Percentiles rank a stretch among this genome's conserved stretches.
Conservation (phyloP, 176 grass and related monocot species). For the Thinopyrum elongatum region DNA sequence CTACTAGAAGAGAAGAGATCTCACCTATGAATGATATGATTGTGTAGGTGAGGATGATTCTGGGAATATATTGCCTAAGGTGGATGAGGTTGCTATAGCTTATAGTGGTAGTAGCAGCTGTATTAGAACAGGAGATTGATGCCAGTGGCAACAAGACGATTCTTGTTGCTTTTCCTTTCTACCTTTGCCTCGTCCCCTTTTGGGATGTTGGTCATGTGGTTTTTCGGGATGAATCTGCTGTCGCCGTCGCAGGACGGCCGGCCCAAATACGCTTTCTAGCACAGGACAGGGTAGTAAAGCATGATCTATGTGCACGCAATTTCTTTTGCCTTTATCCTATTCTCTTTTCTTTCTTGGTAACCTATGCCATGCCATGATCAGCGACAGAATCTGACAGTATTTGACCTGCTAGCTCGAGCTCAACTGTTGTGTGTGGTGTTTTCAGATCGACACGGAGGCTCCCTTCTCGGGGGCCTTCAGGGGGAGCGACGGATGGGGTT, state of each 20-base stretch:
- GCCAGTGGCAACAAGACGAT: neutral
- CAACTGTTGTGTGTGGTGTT: neutral
- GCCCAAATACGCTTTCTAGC: neutral
- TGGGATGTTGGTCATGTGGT: constrained; percentile 8
- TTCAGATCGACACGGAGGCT: constrained; percentile 79
- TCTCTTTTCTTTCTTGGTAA: neutral
- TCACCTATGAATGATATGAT: neutral
- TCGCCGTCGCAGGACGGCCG: constrained; percentile 2
- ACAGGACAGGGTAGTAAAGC: neutral
- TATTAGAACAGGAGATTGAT: neutral
- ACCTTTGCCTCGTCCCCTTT: neutral
- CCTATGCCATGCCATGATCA: neutral
- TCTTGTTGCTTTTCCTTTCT: neutral
- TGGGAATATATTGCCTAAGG: constrained; percentile 27
- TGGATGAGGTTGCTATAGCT: constrained; percentile 15
- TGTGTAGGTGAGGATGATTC: neutral
- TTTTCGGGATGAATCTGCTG: constrained; percentile 21
- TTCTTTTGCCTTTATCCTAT: neutral
- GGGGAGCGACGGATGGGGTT: constrained; percentile 51
- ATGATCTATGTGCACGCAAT: neutral
- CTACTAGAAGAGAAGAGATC: neutral
- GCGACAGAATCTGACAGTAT: neutral
- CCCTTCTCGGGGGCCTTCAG: constrained; percentile 83
- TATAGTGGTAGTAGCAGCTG: neutral
- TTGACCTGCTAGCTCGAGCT: neutral